Base-by-base conservation (phyloP, 2,329 filamentous ascomycete species). In the Epichloe aotearoae region DNA sequence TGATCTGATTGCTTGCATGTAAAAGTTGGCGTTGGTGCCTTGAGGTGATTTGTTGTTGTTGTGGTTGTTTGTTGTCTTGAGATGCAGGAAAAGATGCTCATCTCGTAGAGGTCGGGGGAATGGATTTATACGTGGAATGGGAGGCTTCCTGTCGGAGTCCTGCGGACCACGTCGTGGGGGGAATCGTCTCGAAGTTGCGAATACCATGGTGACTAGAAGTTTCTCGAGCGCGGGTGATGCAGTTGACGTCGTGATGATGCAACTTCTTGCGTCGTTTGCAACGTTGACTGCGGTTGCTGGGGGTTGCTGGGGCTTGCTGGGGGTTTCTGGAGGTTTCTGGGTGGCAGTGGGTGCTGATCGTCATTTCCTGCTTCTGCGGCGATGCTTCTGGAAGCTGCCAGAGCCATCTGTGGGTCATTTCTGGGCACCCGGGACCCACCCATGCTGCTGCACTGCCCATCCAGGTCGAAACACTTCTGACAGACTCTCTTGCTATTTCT, bases 1-100 rank as follows among this genome's bases (percentile, higher is more conserved):
- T 56, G 50, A 40, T 60, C 49, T 57, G 56, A 53, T 54, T 56
- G 57, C 53, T 53, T 60, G 57, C 55, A 61, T 26, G 23, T 59
- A 53, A 51, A 61, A 14, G 11, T 30, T 38, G 15, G 26, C 26
- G 26, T 7, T 8, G 26, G 7, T 26, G 14, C 12, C 4, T 20
- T 33, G 5, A 15, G 10, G 4, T 17, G 8, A 5, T 23, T 15
- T 14, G 5, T 3, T 26, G 38, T 14, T 23, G 38, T 14, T 23
- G 43, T 26, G 5, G n/a, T 37, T 37, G 3, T 23, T n/a, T 41
- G 15, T 15, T 30, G n/a, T 45, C 7, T 11, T 37, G 23, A 7
- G 38, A 46, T 8, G 20, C 1, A 23, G 8, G 10, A 4, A 30
- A 10, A 0, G 3, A 1, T 30, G 1, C 10, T 30, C 8, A n/a